A percentile compares a stretch with the other conserved stretches of the same genome.
Evolutionary conservation across 495 filamentous ascomycete species (phyloP).

Genomic region (Mycothermus thermophilus): DNA sequence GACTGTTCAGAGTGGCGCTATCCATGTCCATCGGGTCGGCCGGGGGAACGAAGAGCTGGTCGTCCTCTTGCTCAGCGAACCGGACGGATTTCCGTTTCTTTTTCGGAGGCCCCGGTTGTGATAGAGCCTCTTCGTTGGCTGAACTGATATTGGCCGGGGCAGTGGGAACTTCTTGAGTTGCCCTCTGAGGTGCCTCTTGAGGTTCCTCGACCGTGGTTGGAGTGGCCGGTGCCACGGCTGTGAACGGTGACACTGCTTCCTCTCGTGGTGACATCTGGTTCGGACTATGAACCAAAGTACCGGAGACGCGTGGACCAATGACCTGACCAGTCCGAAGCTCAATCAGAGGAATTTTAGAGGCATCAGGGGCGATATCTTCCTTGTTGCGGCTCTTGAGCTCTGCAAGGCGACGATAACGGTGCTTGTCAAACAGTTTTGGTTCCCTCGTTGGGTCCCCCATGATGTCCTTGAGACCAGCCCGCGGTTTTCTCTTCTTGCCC

Average conservation of each 20-base stretch:
- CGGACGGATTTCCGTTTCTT: conserved; percentile 29
- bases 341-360: too few species aligned
- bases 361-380: conserved; percentile 17
- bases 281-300: too few species aligned
- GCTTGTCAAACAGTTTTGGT: conserved; percentile 17
- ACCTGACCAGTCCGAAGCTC: too few species aligned
- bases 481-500: conserved; percentile 12
- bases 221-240: too few species aligned
- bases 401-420: conserved; percentile 9
- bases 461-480: conserved; percentile 10
- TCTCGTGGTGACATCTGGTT: too few species aligned
- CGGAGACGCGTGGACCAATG: too few species aligned
- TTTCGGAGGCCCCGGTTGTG: background rate
- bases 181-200: too few species aligned
- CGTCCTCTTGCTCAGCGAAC: conserved; percentile 18
- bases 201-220: too few species aligned
- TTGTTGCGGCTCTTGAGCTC: conserved; percentile 12
- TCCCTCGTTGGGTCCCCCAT: conserved; percentile 23
- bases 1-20: background rate
- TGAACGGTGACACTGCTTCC: too few species aligned
- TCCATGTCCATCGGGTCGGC: conserved; percentile 16
- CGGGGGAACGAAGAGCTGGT: conserved; percentile 3
- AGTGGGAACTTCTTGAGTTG: too few species aligned
- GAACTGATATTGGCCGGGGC: too few species aligned
- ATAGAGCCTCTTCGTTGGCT: too few species aligned